Base-by-base conservation (phyloP, 2,329 filamentous ascomycete genomes). In the Aspergillus tubingensis region DNA sequence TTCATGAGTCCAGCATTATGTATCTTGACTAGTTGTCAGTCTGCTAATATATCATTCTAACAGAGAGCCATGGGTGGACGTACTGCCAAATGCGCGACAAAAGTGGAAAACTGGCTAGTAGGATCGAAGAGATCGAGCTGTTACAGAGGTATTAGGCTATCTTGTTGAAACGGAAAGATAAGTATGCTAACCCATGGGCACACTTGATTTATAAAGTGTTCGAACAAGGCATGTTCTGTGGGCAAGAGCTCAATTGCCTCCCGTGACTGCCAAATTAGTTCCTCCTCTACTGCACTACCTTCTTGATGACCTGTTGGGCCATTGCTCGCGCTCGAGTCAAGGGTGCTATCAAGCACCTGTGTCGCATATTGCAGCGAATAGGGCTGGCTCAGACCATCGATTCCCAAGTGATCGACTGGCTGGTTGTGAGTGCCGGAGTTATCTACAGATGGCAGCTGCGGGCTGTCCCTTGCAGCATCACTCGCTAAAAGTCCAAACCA, bases 71-170 rank as follows among this genome's bases (percentile, higher is more conserved):
- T 27, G 25, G 3, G 25, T 27, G 25, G 23, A 7, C 25, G 8
- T 27, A 85, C 71, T 2, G 82, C 80, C 57, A 76, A 59, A 66
- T 76, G 72, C 15, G 74, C 76, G 7, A 79, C 72, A 17, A 73
- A 64, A 3, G 69, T 74, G 1, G 74, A 72, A 43, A 78, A 77
- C 54, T 80, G 76, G 57, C 71, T 73, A 3, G 72, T 64, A 1
- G 79, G 77, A 62, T 81, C 79, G 56, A 77, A 79, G 0, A 81
- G 67, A 61, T 82, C 80, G 32, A 81, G 67, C 67, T 49, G 6
- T 49, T 8, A 25, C 3, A 15, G 13, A n/a, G 4, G 3, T 2
- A 17, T 49, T 30, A 49, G 23, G 0, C 11, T 11, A 32, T 10
- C 10, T 6, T 1, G 10, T 48, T 2, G 3, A 5, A n/a, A 8